Evolutionary conservation across 306 rosid species (phyloP).

Genomic region (Glycine soja): DNA sequence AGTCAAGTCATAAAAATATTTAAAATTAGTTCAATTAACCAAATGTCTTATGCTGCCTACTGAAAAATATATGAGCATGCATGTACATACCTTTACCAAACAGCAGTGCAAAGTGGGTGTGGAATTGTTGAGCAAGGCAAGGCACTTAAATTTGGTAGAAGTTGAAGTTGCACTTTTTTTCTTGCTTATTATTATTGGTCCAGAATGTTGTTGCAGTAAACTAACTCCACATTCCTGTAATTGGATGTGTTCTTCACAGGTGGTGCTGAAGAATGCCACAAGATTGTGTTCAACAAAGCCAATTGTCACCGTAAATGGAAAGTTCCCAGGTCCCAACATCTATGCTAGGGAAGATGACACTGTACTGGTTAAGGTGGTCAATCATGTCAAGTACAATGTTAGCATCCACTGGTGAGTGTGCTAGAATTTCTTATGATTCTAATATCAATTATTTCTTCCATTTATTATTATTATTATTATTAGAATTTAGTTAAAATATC

Average conservation of each 20-base stretch:
- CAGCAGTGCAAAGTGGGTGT: conserved; percentile 24
- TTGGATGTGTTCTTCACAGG: conserved; percentile 44
- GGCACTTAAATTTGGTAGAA: conserved; percentile 51
- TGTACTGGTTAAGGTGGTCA: conserved; percentile 56
- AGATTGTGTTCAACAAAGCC: conserved; percentile 63
- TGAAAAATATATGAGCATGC: conserved; percentile 3
- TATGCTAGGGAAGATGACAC: conserved; percentile 67
- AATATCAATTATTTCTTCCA: not conserved
- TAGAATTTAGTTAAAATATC: too few relatives aligned
- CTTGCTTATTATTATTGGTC: conserved; percentile 53
- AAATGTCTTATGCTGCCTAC: not conserved
- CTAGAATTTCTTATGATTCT: not conserved
- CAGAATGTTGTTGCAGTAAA: conserved; percentile 55
- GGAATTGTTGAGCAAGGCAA: conserved; percentile 42
- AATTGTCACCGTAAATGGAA: conserved; percentile 56
- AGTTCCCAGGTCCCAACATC: conserved; percentile 61
- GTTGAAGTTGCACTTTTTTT: conserved; percentile 15
- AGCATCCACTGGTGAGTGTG: conserved; percentile 80
- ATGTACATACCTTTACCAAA: conserved; percentile 17
- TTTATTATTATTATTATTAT: not conserved
- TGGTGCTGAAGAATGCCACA: conserved; percentile 61
- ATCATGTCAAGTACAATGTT: conserved; percentile 83
- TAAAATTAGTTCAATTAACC: conserved; percentile 14
- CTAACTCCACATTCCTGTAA: conserved; percentile 54
- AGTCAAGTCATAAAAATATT: not conserved